Percentiles rank a stretch among this genome's conserved stretches.
These are phyloP conservation scores for Metschnikowia amazonensis DNA, from an alignment of 805 yeast species.

Conservation along the genomic window DNA sequence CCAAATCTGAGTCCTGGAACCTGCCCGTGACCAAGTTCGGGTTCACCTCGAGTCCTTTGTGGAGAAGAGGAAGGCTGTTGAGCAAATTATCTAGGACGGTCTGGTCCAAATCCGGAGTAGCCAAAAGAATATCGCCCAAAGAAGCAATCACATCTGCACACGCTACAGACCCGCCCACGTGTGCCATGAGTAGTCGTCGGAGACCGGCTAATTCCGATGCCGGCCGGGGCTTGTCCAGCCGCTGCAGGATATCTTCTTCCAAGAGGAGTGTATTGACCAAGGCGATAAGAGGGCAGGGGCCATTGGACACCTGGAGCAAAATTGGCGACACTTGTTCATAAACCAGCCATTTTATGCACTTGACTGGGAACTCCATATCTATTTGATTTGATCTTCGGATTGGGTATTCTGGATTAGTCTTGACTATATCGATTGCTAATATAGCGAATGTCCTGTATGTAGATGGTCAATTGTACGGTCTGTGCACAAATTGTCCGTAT, in stretches of 20 bases:
- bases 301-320: slow-evolving; percentile 73
- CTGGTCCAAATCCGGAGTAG: slow-evolving; percentile 12
- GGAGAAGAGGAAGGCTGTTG: slow-evolving; percentile 56
- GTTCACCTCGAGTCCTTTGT: slow-evolving; percentile 68
- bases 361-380: slow-evolving; percentile 20
- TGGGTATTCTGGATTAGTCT: too few relatives aligned
- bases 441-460: not conserved
- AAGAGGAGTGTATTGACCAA: slow-evolving; percentile 66
- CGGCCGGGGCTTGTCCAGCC: not conserved
- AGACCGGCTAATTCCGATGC: not conserved
- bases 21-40: slow-evolving; percentile 56
- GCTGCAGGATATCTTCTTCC: slow-evolving; percentile 31
- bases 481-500: too few relatives aligned
- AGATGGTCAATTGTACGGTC: too few relatives aligned
- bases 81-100: slow-evolving; percentile 35
- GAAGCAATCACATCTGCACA: slow-evolving; percentile 43
- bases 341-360: slow-evolving; percentile 32
- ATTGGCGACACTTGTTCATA: slow-evolving; percentile 47
- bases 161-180: slow-evolving; percentile 9
- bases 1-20: slow-evolving; percentile 49
- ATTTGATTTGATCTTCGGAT: too few relatives aligned
- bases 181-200: slow-evolving; percentile 8
- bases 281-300: slow-evolving; percentile 86
- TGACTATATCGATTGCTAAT: too few relatives aligned
- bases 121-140: slow-evolving; percentile 45